Percentiles rank a stretch among this genome's conserved stretches.
Conservation (phyloP, 139 green algal species). For the Diplosphaera chodatii region DNA sequence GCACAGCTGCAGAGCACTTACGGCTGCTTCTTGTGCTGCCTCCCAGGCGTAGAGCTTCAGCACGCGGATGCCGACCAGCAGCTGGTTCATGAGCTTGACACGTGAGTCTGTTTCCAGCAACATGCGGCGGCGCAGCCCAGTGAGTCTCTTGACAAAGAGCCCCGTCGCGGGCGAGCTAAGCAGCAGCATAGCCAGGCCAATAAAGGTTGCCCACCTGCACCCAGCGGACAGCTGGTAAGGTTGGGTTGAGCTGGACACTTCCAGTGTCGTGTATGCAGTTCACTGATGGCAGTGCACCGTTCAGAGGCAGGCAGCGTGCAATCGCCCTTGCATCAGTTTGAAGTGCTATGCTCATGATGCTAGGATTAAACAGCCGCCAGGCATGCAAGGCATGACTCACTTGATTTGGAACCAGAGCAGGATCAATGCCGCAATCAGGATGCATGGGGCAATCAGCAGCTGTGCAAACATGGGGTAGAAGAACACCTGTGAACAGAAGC, state of each 20-base stretch:
- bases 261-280: no score
- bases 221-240: background rate
- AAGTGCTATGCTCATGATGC: no score
- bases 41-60: constrained; percentile 90
- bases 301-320: no score
- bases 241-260: no score
- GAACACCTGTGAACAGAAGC: constrained; percentile 18
- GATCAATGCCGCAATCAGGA: constrained; percentile 67
- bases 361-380: no score
- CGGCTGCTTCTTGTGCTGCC: constrained; percentile 20
- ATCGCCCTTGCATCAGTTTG: no score
- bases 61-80: constrained; percentile 54
- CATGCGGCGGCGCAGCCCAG: constrained; percentile 48
- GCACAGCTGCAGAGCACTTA: constrained; percentile 2
- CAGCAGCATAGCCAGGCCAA: constrained; percentile 78
- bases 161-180: constrained; percentile 59
- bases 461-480: constrained; percentile 44
- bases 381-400: constrained; percentile 11
- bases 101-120: constrained; percentile 80
- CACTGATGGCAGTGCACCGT: no score
- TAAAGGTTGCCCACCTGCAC: constrained; percentile 71
- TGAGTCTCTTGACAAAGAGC: constrained; percentile 66
- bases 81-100: constrained; percentile 83
- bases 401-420: constrained; percentile 80
- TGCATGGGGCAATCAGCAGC: constrained; percentile 46